Conservation (phyloP, 2,329 filamentous ascomycete genomes). For the Coniochaeta hoffmannii region DNA sequence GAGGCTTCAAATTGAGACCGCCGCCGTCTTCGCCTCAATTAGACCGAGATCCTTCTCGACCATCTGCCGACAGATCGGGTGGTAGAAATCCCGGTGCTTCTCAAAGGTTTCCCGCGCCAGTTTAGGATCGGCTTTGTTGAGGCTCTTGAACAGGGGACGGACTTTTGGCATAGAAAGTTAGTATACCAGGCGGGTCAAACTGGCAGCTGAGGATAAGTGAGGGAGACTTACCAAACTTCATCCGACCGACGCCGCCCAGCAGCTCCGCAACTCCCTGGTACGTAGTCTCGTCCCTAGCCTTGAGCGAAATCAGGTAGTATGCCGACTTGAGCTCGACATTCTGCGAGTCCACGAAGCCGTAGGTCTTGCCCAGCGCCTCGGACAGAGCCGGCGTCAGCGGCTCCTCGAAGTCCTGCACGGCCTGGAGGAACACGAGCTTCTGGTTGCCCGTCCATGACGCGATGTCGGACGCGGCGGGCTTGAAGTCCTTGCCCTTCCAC, state of each 20-base stretch:
- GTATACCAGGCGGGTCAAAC: background rate
- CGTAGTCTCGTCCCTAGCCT: constrained; percentile 60
- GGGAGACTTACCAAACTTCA: constrained; percentile 63
- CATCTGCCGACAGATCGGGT: constrained; percentile 83
- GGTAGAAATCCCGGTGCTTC: constrained; percentile 87
- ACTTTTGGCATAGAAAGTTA: constrained; percentile 37
- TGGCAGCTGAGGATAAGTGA: too few species aligned
- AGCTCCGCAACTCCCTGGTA: constrained; percentile 67
- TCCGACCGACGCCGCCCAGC: constrained; percentile 75
- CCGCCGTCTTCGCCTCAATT: background rate
- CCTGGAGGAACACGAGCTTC: constrained; percentile 82
- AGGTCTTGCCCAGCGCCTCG: constrained; percentile 64
- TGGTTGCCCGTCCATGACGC: constrained; percentile 76
- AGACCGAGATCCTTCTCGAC: constrained; percentile 73
- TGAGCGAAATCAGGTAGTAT: constrained; percentile 73
- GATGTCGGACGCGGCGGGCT: constrained; percentile 62
- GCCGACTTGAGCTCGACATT: constrained; percentile 83
- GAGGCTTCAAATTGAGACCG: background rate
- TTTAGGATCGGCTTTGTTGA: constrained; percentile 66
- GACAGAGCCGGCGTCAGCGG: constrained; percentile 59
- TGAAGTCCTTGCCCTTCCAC: constrained; percentile 64
- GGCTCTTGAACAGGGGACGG: constrained; percentile 68
- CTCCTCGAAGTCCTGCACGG: constrained; percentile 59
- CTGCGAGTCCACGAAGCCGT: constrained; percentile 64
- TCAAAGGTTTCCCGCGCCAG: constrained; percentile 78